These are phyloP conservation scores for bread wheat (Triticum aestivum) DNA, from an alignment of 176 grass and related monocot species.

Conservation along the genomic window IWGSC_CS_RefSeq_v2.1 NC_057797.1:754984590-754985089, in stretches of 20 bases:
- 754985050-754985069: slow-evolving; percentile 27
- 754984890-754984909: neutral
- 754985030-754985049: neutral
- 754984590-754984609: neutral
- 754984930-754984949: neutral
- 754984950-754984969: slow-evolving; percentile 51
- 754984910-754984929: slow-evolving; percentile 47
- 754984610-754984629: neutral
- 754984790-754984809: slow-evolving; percentile 14
- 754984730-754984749: neutral
- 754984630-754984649: no score
- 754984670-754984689: no score
- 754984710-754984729: neutral
- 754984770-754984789: neutral
- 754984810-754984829: slow-evolving; percentile 4
- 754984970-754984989: slow-evolving; percentile 23
- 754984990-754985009: neutral
- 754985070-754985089: neutral
- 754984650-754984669: no score
- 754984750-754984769: neutral
- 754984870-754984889: slow-evolving; percentile 40
- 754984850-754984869: slow-evolving; percentile 22
- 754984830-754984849: neutral
- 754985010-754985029: slow-evolving; percentile 1
- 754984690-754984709: neutral